Percentiles rank a stretch among this genome's conserved stretches.
Evolutionary conservation across 1,284 basidiomycete species (phyloP).

Genomic region (Cutaneotrichosporon sp.): DNA sequence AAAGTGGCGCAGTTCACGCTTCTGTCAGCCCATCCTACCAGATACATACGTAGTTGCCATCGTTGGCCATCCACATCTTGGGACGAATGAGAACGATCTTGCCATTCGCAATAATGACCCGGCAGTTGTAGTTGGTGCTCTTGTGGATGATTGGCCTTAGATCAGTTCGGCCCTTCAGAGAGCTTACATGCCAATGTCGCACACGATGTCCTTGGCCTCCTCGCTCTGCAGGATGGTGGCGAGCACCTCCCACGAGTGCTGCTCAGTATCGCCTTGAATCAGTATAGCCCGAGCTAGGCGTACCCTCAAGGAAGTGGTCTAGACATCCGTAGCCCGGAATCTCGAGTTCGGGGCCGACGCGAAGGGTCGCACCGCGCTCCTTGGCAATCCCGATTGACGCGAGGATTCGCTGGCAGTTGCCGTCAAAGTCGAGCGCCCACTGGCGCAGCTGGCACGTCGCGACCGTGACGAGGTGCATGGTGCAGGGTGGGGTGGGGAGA

Average conservation of each 20-base stretch:
- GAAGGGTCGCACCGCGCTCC: slow-evolving; percentile 77
- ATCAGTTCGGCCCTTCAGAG: slow-evolving; percentile 3
- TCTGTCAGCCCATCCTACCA: slow-evolving; percentile 7
- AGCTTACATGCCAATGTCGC: slow-evolving; percentile 88
- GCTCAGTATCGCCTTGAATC: slow-evolving; percentile 75
- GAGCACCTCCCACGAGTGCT: slow-evolving; percentile 96
- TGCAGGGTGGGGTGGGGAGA: not conserved
- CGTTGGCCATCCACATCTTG: slow-evolving; percentile 99
- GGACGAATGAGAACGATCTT: slow-evolving; percentile 91
- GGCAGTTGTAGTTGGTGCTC: slow-evolving; percentile 96
- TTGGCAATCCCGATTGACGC: slow-evolving; percentile 86
- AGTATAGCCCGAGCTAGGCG: slow-evolving; percentile 15
- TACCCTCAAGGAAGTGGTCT: slow-evolving; percentile 68
- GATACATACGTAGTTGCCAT: slow-evolving; percentile 75
- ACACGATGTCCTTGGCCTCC: slow-evolving; percentile 73
- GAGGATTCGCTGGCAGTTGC: slow-evolving; percentile 87
- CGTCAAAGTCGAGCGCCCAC: slow-evolving; percentile 94
- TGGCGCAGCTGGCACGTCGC: slow-evolving; percentile 86
- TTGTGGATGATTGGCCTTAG: slow-evolving; percentile 90
- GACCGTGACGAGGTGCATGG: slow-evolving; percentile 64
- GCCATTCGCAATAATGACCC: slow-evolving; percentile 79
- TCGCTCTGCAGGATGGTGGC: slow-evolving; percentile 79
- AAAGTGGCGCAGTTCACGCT: slow-evolving; percentile 89
- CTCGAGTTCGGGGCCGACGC: slow-evolving; percentile 99
- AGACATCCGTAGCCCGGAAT: slow-evolving; percentile 94